Base-by-base conservation (phyloP, 441 rosid species). In the Omphalea diandra region DNA sequence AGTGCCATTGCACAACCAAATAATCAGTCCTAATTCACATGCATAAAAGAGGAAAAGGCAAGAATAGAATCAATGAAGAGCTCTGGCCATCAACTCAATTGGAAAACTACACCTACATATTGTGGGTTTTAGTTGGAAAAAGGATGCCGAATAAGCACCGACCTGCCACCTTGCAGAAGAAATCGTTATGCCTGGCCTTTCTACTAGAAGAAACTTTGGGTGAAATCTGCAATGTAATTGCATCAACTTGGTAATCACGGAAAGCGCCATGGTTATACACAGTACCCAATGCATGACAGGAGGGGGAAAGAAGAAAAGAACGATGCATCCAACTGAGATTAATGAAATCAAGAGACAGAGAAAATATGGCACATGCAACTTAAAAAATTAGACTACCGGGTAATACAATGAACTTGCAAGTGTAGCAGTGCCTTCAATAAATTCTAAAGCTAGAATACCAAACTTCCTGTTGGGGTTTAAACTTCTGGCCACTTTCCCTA, bases 191-290 rank as follows among this genome's bases (percentile, higher is more conserved):
- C 71, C 80, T 76, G 75, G 79, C 86, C 74, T 80, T 79, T 67
- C 35, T 82, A 53, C 62, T 74, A n/a, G 77, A 80, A 70, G 81
- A 77, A 80, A 72, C 75, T 80, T 80, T 81, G 46, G 90, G 92
- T 32, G 87, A 86, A 74, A 92, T 80, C 81, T 92, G 91, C 81
- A 95, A 85, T 69, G 99, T 95, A 67, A 95, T 80, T 67, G 97
- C 97, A 85, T 95, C 97, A 50, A 95, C 85, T 87, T 92, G 96
- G 77, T 87, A 92, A 74, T 95, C 97, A 32, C 94, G 96, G 78
- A 95, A 94, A 65, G 97, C 96, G 70, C 98, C 99, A 81, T 92
- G 99, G 12, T 92, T 84, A 73, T 96, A 97, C 17, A 93, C 92
- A 72, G 90, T 81, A 71, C 97, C 97, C 68, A 95, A 78, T 66